phyloP scores from a whole-genome alignment of 2,329 filamentous ascomycete species.

The Coleophoma crateriformis region DNA sequence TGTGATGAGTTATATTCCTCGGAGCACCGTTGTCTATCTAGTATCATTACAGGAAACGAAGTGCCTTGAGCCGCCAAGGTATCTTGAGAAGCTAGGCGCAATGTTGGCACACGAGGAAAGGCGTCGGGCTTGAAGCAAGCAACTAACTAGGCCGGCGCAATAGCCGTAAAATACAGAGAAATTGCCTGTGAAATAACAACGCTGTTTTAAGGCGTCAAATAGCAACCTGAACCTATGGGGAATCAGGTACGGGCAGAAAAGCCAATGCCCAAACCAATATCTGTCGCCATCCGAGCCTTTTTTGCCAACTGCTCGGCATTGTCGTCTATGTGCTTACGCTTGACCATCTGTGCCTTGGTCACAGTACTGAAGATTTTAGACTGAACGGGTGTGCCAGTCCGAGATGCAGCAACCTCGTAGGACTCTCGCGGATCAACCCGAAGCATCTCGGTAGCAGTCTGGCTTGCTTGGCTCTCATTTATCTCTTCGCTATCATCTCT shows the following conservation, averaged over 20 bases:
- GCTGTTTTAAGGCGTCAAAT: too few species aligned
- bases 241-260: not conserved
- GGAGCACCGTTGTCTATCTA: too few species aligned
- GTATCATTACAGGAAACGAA: too few species aligned
- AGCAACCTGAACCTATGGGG: too few species aligned
- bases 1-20: too few species aligned
- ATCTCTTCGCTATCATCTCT: slow-evolving; percentile 54
- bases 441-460: slow-evolving; percentile 70
- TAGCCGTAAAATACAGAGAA: too few species aligned
- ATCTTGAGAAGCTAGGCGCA: too few species aligned
- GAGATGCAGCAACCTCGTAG: slow-evolving; percentile 26
- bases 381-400: slow-evolving; percentile 28
- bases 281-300: not conserved
- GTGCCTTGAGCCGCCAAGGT: too few species aligned
- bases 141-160: too few species aligned
- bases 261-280: not conserved
- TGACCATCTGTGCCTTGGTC: not conserved
- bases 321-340: not conserved
- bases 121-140: too few species aligned
- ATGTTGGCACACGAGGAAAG: too few species aligned
- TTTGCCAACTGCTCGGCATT: not conserved
- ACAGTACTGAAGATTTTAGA: slow-evolving; percentile 13
- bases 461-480: slow-evolving; percentile 70
- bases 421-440: slow-evolving; percentile 46
- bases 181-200: too few species aligned